Evolutionary conservation across 148 eudicot genomes (phyloP).

Genomic region (Nyssa sinensis): DNA sequence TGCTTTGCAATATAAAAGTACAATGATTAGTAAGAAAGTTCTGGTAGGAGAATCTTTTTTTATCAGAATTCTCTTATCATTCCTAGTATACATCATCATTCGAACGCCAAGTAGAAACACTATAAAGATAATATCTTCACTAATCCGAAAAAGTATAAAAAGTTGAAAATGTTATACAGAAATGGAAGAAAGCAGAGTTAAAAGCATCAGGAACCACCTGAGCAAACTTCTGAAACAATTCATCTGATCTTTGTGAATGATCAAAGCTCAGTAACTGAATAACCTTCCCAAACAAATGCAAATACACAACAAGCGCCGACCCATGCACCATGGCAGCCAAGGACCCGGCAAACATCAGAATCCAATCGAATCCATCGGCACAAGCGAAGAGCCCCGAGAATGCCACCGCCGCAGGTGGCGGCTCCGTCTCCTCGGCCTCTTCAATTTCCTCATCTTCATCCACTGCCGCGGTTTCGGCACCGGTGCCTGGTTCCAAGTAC

Average conservation of each 20-base stretch:
- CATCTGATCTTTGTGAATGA: slow-evolving; percentile 2
- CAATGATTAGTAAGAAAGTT: too few species aligned
- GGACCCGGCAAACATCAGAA: slow-evolving; percentile 78
- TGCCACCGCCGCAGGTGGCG: slow-evolving; percentile 90
- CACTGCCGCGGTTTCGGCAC: slow-evolving; percentile 35
- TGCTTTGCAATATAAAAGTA: too few species aligned
- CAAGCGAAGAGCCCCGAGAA: slow-evolving; percentile 82
- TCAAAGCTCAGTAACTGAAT: slow-evolving; percentile 41
- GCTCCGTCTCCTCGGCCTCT: slow-evolving; percentile 84
- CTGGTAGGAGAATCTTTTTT: too few species aligned
- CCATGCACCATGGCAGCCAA: slow-evolving; percentile 95
- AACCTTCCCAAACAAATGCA: slow-evolving; percentile 90
- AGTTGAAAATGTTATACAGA: too few species aligned
- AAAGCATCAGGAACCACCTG: slow-evolving; percentile 44
- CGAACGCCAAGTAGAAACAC: too few species aligned
- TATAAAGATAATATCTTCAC: not conserved
- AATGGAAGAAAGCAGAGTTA: not conserved
- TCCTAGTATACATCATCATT: too few species aligned
- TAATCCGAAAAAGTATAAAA: not conserved
- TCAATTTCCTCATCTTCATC: slow-evolving; percentile 79
- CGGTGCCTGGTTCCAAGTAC: slow-evolving; percentile 58
- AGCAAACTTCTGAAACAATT: slow-evolving; percentile 47
- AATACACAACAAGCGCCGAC: slow-evolving; percentile 81
- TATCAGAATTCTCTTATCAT: too few species aligned
- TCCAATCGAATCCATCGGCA: slow-evolving; percentile 86